Evolutionary conservation across 2,329 filamentous ascomycete genomes (phyloP).

Genomic region (Fusarium cicatricum): DNA sequence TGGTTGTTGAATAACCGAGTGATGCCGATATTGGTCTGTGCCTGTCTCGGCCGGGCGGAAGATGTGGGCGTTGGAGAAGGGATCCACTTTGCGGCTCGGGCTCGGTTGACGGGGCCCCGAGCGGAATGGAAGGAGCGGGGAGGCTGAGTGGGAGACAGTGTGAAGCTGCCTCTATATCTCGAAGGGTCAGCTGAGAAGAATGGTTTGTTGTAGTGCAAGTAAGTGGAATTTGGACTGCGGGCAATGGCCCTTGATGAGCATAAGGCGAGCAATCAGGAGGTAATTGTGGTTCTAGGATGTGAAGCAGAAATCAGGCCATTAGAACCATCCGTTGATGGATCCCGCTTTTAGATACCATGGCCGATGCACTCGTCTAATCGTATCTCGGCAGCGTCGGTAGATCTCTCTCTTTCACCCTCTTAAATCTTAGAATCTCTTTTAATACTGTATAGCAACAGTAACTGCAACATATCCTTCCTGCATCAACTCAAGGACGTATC

Average conservation of each 20-base stretch:
- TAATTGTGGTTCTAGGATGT: not conserved
- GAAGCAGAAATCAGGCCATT: constrained; percentile 31
- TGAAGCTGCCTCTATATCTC: not conserved
- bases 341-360: constrained; percentile 16
- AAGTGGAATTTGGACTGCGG: no score
- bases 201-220: no score
- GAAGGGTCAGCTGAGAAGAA: not conserved
- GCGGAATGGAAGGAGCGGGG: constrained; percentile 26
- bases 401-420: constrained; percentile 1
- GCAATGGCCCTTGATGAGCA: no score
- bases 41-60: constrained; percentile 41
- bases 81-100: constrained; percentile 21
- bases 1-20: constrained; percentile 35
- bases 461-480: not conserved
- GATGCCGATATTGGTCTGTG: constrained; percentile 42
- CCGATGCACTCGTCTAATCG: constrained; percentile 28
- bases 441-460: not conserved
- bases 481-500: not conserved
- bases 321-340: constrained; percentile 1
- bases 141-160: constrained; percentile 12
- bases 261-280: not conserved
- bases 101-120: constrained; percentile 23
- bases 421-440: not conserved
- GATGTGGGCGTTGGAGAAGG: constrained; percentile 28
- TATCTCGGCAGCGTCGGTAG: constrained; percentile 33